These are phyloP conservation scores for Fraxinus sp. DNA, from an alignment of 305 asterid species.

Conservation along the genomic window DNA sequence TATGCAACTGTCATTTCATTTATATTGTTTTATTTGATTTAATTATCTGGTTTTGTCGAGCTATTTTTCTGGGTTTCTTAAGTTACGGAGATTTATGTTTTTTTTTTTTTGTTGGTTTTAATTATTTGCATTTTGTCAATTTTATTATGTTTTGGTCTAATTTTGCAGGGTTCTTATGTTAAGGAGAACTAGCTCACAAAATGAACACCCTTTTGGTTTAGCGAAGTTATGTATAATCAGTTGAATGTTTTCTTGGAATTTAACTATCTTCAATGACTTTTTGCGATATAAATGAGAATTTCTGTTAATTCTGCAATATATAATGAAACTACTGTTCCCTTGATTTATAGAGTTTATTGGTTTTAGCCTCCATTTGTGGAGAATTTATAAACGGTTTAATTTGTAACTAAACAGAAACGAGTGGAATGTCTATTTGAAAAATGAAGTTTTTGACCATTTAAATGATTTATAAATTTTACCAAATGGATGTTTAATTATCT, in stretches of 20 bases:
- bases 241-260: background rate
- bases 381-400: background rate
- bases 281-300: background rate
- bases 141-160: background rate
- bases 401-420: too few relatives aligned
- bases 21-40: background rate
- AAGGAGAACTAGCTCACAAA: background rate
- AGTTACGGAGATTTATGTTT: background rate
- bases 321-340: too few relatives aligned
- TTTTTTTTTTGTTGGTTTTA: background rate
- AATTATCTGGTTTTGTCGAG: constrained; percentile 4
- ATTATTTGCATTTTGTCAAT: background rate
- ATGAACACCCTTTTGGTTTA: background rate
- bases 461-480: background rate
- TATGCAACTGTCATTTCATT: background rate
- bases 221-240: background rate
- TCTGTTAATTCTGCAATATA: background rate
- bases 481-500: background rate
- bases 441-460: background rate
- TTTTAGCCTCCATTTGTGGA: background rate
- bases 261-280: background rate
- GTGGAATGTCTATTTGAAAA: background rate
- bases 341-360: too few relatives aligned
- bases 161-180: background rate
- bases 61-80: background rate